A percentile compares a stretch with the other conserved stretches of the same genome.
Conservation (phyloP, 2,329 filamentous ascomycete species). For the Plectosphaerella plurivora region DNA sequence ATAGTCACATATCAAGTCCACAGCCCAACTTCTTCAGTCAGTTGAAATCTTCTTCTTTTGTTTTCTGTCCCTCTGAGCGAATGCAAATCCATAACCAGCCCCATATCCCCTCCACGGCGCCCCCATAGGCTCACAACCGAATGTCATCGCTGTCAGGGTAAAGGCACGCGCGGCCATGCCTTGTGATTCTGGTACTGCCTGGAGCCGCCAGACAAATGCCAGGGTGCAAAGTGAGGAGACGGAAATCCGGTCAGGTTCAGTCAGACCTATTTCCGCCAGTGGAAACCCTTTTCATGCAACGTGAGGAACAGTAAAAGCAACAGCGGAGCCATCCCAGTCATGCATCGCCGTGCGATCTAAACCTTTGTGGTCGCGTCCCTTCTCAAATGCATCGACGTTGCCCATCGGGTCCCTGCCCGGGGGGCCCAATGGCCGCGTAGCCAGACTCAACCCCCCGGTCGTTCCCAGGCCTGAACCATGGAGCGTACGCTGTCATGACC, state of each 20-base stretch:
- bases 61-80: too few species aligned
- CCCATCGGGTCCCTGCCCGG: conserved; percentile 10
- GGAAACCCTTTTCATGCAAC: conserved; percentile 6
- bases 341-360: conserved; percentile 48
- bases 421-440: neutral
- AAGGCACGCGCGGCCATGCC: too few species aligned
- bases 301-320: conserved; percentile 17
- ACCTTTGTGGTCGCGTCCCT: conserved; percentile 29
- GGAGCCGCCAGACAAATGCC: neutral
- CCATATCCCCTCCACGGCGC: too few species aligned
- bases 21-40: too few species aligned
- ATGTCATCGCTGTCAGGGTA: too few species aligned
- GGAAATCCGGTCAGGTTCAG: neutral
- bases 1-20: too few species aligned
- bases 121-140: too few species aligned
- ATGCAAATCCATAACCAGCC: too few species aligned
- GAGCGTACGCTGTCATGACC: neutral
- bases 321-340: conserved; percentile 46
- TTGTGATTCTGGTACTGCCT: neutral
- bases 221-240: neutral
- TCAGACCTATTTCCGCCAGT: neutral
- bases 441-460: neutral
- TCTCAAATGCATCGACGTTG: conserved; percentile 29
- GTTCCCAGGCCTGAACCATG: neutral
- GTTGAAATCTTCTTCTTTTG: too few species aligned